Base-by-base conservation (phyloP, 176 grass and related monocot species). In the Bonia amplexicaulis region DNA sequence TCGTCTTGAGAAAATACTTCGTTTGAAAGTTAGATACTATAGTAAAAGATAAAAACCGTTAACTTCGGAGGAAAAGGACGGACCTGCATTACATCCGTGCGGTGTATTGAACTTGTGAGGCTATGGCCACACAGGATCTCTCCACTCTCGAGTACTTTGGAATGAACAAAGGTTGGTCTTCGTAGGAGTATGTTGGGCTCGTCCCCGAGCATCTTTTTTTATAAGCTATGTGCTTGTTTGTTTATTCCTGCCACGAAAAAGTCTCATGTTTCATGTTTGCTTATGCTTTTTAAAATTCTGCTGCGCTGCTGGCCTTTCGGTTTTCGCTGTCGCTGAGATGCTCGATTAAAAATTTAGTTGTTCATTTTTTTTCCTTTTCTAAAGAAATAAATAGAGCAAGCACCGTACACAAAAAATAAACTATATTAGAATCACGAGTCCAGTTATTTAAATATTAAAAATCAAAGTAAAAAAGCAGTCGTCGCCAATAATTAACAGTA, bases 191-290 rank as follows among this genome's bases (percentile, higher is more conserved):
- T 78, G 79, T 83, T 77, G 65, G 64, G 55, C 29, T 19, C 17
- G 33, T 27, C 74, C 22, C 25, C 3, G 7, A 37, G 20, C 12
- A 2, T 31, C 14, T 59, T 60, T 48, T 78, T 35, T 63, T 29
- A 35, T 39, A 7, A 27, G 15, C 51, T 1, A 3, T 60, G 8
- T 29, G 19, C n/a, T 71, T 5, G 3, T 11, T 82, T 82, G 19
- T 78, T 82, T 83, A 73, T 76, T 64, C 39, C 19, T 55, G 72
- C 46, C 12, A 46, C 37, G 10, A 61, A 82, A 90, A 59, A 29
- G 58, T 78, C 20, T 31, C 27, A 39, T 35, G 27, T 65, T 84
- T 29, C 84, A 48, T 69, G 78, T 86, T 71, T 14, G 33, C 31
- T 51, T 40, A 27, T 17, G 47, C 19, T 25, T 54, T 42, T 74